Evolutionary conservation across 1,284 basidiomycete species (phyloP).

Genomic region (Mycena sp.): DNA sequence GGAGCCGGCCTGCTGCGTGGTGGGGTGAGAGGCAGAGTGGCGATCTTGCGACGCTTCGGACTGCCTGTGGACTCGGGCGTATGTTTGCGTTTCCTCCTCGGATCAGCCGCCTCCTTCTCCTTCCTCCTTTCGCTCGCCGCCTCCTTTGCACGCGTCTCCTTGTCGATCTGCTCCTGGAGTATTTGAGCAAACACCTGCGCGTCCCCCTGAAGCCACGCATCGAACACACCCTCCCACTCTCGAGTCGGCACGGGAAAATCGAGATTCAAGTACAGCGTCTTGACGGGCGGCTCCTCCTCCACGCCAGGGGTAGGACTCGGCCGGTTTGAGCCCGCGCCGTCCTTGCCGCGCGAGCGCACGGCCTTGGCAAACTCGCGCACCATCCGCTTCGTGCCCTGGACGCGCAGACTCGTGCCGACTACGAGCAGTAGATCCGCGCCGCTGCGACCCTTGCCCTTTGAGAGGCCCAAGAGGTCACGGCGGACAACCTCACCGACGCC

Average conservation of each 20-base stretch:
- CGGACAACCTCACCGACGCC: conserved; percentile 84
- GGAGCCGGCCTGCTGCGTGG: conserved; percentile 6
- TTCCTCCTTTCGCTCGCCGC: conserved; percentile 59
- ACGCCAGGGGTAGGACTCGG: conserved; percentile 27
- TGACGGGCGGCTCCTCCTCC: conserved; percentile 64
- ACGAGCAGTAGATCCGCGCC: conserved; percentile 90
- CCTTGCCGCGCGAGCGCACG: conserved; percentile 60
- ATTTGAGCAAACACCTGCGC: conserved; percentile 80
- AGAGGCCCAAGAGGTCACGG: conserved; percentile 77
- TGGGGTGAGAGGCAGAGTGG: conserved; percentile 25
- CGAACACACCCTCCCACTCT: conserved; percentile 93
- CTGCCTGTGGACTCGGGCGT: conserved; percentile 15
- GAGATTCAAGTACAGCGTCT: conserved; percentile 87
- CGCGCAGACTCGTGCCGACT: conserved; percentile 89
- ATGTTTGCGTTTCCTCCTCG: conserved; percentile 23
- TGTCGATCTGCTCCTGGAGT: conserved; percentile 64
- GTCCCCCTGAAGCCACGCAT: conserved; percentile 92
- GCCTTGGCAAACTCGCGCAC: conserved; percentile 92
- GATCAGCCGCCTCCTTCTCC: conserved; percentile 46
- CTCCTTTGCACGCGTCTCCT: conserved; percentile 60
- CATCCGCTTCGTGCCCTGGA: conserved; percentile 93
- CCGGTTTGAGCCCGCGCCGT: conserved; percentile 33
- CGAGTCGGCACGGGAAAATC: conserved; percentile 88
- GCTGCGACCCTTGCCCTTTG: conserved; percentile 68
- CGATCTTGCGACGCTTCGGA: conserved; percentile 39